Evolutionary conservation across 106 monocot genomes (phyloP), one percentile per base, ranked within the genome.

Genomic region (Dendrobium catenatum): DNA sequence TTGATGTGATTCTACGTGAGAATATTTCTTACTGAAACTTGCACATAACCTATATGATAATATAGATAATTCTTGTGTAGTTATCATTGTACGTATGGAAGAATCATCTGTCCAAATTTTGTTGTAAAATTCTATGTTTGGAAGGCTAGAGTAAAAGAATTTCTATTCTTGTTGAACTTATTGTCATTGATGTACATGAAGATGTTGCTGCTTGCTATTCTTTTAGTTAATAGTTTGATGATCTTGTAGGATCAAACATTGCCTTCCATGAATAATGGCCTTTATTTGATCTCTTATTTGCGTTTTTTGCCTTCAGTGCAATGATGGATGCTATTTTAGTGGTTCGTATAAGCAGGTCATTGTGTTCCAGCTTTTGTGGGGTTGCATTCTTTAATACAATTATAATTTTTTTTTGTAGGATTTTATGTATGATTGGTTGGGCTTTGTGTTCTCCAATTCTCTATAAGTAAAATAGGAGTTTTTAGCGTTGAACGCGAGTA

Each of bases 51-150:
- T 41, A 22, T 44, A 55, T 42, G 2, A 11, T 40, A 16, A 11
- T 22, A 19, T 55, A n/a, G 15, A 74, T 44, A 59, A 73, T 83
- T 79, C 58, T 55, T 83, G 31, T 79, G 79, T 83, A 79, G 73
- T 72, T 78, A 78, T 54, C 48, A 64, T 73, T 44, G 5, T 79
- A 72, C 41, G 27, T 82, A 27, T 75, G 59, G 82, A 77, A 77
- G 76, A 76, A 77, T 82, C 44, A n/a, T 42, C 48, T 42, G 44
- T n/a, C 27, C 51, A 31, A 76, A 42, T 80, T 84, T 79, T 80
- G 79, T 73, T 75, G 78, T 42, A 74, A 46, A 75, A 73, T 46
- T 5, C 19, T 74, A 9, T 54, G 54, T 79, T 76, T 84, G 79
- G 48, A 76, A 79, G 55, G 76, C 76, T 47, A 9, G 22, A 61